These are phyloP conservation scores for Syzygium aromaticum DNA, from an alignment of 345 rosid genomes.

Conservation along the genomic window DNA sequence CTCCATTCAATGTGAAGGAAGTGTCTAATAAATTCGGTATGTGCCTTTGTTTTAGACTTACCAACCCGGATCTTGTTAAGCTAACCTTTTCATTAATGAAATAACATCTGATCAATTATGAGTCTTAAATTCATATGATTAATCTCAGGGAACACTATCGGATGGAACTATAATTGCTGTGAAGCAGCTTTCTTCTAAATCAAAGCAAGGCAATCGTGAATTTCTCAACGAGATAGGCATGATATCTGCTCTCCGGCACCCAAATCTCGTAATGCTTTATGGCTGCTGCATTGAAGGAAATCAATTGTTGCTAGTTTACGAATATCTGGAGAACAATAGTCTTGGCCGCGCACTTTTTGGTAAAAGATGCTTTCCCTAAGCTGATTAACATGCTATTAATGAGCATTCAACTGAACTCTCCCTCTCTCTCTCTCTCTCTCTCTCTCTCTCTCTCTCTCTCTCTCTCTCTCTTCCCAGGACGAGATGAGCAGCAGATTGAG, in stretches of 20 bases:
- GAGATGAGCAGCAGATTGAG: slow-evolving; percentile 22
- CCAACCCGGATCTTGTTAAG: neutral
- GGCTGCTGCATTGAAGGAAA: slow-evolving; percentile 68
- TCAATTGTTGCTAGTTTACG: slow-evolving; percentile 46
- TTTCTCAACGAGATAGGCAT: slow-evolving; percentile 59
- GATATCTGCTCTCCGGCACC: slow-evolving; percentile 62
- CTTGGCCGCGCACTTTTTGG: slow-evolving; percentile 59
- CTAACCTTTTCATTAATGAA: neutral
- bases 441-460: too few relatives aligned
- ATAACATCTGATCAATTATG: neutral
- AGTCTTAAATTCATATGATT: neutral
- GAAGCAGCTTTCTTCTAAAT: slow-evolving; percentile 59
- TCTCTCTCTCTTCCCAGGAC: slow-evolving; percentile 14
- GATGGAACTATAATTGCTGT: slow-evolving; percentile 59
- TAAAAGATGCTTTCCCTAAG: neutral
- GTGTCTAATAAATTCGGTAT: neutral
- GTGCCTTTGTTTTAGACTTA: neutral
- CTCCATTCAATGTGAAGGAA: neutral
- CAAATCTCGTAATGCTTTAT: slow-evolving; percentile 45
- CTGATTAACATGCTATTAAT: neutral
- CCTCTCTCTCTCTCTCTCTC: too few relatives aligned
- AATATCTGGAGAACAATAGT: slow-evolving; percentile 55
- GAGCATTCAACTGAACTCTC: neutral
- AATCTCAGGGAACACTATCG: slow-evolving; percentile 43
- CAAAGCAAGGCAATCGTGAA: slow-evolving; percentile 70